A percentile compares a stretch with the other conserved stretches of the same genome.
These are phyloP conservation scores for Rhodotorula paludigena DNA, from an alignment of 768 basidiomycete species.

Conservation along the genomic window DNA sequence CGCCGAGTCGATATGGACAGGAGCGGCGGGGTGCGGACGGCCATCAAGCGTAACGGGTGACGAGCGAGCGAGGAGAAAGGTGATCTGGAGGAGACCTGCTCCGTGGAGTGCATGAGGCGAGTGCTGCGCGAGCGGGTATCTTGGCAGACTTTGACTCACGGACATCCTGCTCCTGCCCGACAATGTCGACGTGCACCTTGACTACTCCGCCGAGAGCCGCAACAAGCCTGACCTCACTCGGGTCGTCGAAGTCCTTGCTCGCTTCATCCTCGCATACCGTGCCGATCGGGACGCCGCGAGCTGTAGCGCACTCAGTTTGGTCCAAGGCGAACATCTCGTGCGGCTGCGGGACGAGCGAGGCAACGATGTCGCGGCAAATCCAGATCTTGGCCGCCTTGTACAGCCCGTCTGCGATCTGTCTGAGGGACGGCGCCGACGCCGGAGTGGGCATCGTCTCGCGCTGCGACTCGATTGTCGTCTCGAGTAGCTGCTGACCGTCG, in stretches of 20 bases:
- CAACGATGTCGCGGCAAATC: background rate
- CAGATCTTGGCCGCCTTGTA: background rate
- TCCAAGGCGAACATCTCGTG: background rate
- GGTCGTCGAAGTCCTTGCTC: background rate
- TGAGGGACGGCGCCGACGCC: background rate
- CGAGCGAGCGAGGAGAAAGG: background rate
- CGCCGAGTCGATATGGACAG: background rate
- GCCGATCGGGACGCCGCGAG: background rate
- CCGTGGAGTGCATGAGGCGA: background rate
- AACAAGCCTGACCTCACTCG: too few species aligned
- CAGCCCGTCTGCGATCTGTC: background rate
- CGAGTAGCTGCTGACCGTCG: background rate
- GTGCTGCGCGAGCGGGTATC: background rate
- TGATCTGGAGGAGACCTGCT: conserved; percentile 4
- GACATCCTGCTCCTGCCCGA: too few species aligned
- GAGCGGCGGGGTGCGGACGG: background rate
- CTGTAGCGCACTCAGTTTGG: background rate
- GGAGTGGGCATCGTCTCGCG: background rate
- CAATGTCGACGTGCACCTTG: too few species aligned
- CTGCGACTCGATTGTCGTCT: background rate
- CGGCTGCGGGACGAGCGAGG: background rate
- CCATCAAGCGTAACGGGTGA: background rate
- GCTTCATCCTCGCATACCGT: background rate
- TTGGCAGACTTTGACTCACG: too few species aligned
- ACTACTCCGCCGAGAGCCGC: too few species aligned